A percentile compares a stretch with the other conserved stretches of the same genome.
These are phyloP conservation scores for Hypericum androsaemum DNA, from an alignment of 345 rosid species.

Conservation along the genomic window DNA sequence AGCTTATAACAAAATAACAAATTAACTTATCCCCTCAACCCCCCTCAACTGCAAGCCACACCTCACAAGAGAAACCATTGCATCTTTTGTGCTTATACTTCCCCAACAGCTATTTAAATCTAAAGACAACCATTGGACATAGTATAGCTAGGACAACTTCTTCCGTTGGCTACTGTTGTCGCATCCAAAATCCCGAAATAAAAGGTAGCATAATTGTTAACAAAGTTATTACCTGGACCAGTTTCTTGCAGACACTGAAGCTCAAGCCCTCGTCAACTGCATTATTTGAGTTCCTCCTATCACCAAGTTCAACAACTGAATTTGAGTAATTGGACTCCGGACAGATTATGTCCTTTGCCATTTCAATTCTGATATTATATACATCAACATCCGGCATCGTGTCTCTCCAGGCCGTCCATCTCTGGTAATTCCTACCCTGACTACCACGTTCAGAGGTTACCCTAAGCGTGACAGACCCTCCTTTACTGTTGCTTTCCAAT, in stretches of 20 bases:
- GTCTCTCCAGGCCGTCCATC: constrained; percentile 41
- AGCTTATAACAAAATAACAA: too few relatives aligned
- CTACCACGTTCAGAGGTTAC: constrained; percentile 38
- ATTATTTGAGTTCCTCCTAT: constrained; percentile 32
- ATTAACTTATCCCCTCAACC: too few relatives aligned
- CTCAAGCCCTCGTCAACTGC: constrained; percentile 58
- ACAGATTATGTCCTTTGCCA: constrained; percentile 21
- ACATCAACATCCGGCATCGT: constrained; percentile 34
- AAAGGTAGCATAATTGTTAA: background rate
- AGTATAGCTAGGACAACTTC: too few relatives aligned
- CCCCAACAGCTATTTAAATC: too few relatives aligned
- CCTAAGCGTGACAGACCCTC: constrained; percentile 45
- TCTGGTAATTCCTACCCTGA: constrained; percentile 41
- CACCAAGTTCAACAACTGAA: constrained; percentile 20
- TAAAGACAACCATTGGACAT: too few relatives aligned
- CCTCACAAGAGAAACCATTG: too few relatives aligned
- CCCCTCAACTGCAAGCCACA: too few relatives aligned
- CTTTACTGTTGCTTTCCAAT: constrained; percentile 46
- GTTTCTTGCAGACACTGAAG: constrained; percentile 82
- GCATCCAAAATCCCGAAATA: too few relatives aligned
- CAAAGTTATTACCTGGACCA: constrained; percentile 58
- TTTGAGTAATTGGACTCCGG: constrained; percentile 31
- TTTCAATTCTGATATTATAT: constrained; percentile 71
- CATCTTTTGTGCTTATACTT: too few relatives aligned
- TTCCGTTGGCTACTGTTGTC: too few relatives aligned